Percentiles rank a stretch among this genome's conserved stretches.
Evolutionary conservation across 2,329 filamentous ascomycete genomes (phyloP).

Genomic region (Fusarium concolor): DNA sequence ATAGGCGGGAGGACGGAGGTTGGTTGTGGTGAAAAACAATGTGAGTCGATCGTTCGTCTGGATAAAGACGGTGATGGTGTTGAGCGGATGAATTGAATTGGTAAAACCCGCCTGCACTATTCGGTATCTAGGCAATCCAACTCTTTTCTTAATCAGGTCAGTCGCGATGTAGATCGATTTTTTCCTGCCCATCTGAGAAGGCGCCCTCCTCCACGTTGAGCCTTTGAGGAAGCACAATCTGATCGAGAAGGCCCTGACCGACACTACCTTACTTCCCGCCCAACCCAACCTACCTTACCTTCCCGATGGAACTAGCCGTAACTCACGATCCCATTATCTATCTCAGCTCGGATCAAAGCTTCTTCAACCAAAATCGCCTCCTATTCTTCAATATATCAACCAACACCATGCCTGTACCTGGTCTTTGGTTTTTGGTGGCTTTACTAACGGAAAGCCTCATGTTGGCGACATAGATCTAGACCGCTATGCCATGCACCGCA

Average conservation of each 20-base stretch:
- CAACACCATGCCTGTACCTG: conserved; percentile 17
- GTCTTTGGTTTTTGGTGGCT: background rate
- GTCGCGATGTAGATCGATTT: conserved; percentile 15
- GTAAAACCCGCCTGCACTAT: background rate
- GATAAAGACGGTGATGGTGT: conserved; percentile 20
- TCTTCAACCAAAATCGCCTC: conserved; percentile 3
- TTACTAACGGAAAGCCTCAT: conserved; percentile 11
- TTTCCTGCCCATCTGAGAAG: background rate
- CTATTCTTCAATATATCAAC: background rate
- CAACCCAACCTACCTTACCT: background rate
- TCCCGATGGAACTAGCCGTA: background rate
- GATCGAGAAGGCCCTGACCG: background rate
- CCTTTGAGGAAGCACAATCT: background rate
- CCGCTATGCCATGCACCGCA: conserved; percentile 18
- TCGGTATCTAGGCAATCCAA: background rate
- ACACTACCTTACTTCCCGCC: background rate
- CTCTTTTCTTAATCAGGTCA: conserved; percentile 8
- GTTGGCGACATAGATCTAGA: conserved; percentile 31
- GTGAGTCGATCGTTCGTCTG: conserved; percentile 1
- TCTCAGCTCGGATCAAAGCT: conserved; percentile 5
- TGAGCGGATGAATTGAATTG: conserved; percentile 21
- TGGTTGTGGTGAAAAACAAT: background rate
- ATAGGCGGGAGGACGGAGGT: background rate
- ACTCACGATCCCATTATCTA: background rate
- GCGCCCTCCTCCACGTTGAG: background rate